phyloP scores from a whole-genome alignment of 164 flowering plant genomes.

The Tetrastigma voinierianum region DNA sequence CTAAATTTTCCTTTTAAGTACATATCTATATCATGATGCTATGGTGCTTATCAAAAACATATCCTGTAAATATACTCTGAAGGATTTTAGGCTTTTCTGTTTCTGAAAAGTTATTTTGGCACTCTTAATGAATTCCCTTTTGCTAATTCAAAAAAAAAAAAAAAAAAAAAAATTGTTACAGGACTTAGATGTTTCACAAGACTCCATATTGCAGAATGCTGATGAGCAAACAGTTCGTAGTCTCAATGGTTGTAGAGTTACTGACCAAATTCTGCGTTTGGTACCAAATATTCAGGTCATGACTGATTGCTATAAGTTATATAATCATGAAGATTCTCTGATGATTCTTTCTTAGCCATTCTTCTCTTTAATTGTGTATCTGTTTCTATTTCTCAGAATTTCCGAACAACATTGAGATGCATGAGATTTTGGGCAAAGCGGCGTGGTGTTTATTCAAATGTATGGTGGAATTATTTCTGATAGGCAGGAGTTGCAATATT shows the following conservation, averaged over 20 bases:
- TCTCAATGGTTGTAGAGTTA: slow-evolving; percentile 93
- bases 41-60: no score
- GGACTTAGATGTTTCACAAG: slow-evolving; percentile 90
- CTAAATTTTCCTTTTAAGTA: no score
- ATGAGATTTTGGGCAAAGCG: slow-evolving; percentile 94
- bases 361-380: slow-evolving; percentile 6
- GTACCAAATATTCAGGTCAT: slow-evolving; percentile 90
- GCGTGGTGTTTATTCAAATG: slow-evolving; percentile 96
- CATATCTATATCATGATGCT: no score
- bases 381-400: slow-evolving; percentile 48
- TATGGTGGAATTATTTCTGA: slow-evolving; percentile 25
- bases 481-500: neutral
- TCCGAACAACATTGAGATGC: slow-evolving; percentile 85
- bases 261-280: slow-evolving; percentile 78
- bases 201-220: slow-evolving; percentile 67
- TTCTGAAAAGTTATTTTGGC: neutral
- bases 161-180: no score
- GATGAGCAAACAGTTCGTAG: slow-evolving; percentile 94
- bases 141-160: no score
- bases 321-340: neutral
- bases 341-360: neutral
- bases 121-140: no score
- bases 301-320: neutral
- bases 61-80: neutral
- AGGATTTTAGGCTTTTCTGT: neutral